phyloP scores from a whole-genome alignment of 1,284 basidiomycete species.

The Athelia sp. region DNA sequence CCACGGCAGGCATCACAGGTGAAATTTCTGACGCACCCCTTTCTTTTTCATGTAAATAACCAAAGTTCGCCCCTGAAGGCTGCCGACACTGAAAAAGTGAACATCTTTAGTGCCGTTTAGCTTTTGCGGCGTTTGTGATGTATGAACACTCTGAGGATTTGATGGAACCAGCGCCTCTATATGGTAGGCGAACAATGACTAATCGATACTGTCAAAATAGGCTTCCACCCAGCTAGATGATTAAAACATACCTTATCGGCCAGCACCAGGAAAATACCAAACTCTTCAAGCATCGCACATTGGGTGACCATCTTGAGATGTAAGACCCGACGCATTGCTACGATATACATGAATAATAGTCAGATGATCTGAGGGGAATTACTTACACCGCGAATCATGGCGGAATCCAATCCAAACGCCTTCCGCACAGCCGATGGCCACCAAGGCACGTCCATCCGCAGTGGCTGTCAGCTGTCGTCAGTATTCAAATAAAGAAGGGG shows the following conservation, averaged over 20 bases:
- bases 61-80: constrained; percentile 77
- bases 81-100: constrained; percentile 91
- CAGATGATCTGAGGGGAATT: not conserved
- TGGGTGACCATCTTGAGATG: constrained; percentile 90
- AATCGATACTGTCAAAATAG: constrained; percentile 2
- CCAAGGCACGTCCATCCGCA: constrained; percentile 75
- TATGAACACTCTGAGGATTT: constrained; percentile 55
- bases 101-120: constrained; percentile 88
- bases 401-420: constrained; percentile 97
- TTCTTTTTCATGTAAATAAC: constrained; percentile 97
- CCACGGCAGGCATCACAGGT: constrained; percentile 4
- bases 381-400: constrained; percentile 77
- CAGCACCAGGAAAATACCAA: constrained; percentile 92
- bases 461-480: constrained; percentile 49
- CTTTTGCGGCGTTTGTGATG: constrained; percentile 77
- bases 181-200: constrained; percentile 85
- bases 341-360: not conserved
- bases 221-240: not conserved
- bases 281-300: constrained; percentile 91
- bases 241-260: constrained; percentile 69
- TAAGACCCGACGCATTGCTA: constrained; percentile 84
- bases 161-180: constrained; percentile 95
- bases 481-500: not conserved
- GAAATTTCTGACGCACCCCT: constrained; percentile 52
- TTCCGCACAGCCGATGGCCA: constrained; percentile 92